A percentile compares a stretch with the other conserved stretches of the same genome.
These are phyloP conservation scores for Lycium ferocissimum DNA, from an alignment of 257 asterid genomes.

Conservation along the genomic window DNA sequence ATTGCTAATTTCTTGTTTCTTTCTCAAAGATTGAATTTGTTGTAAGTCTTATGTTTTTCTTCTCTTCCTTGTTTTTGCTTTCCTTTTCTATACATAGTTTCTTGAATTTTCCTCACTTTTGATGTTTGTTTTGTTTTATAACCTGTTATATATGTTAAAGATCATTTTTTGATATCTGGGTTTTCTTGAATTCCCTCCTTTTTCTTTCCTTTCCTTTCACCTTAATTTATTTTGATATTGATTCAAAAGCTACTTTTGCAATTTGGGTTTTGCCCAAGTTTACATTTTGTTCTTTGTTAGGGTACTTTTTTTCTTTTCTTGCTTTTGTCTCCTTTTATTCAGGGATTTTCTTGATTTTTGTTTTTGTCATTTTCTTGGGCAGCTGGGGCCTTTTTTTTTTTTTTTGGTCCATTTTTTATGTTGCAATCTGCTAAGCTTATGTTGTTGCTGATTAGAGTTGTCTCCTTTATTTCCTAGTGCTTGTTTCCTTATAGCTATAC, in stretches of 20 bases:
- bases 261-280: neutral
- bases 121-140: constrained; percentile 29
- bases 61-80: constrained; percentile 24
- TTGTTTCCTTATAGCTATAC: constrained; percentile 28
- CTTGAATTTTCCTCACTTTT: constrained; percentile 40
- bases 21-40: constrained; percentile 40
- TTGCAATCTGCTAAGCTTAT: constrained; percentile 12
- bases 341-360: neutral
- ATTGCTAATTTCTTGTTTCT: neutral
- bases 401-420: neutral
- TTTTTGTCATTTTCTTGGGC: neutral
- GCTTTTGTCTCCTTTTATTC: constrained; percentile 4
- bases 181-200: constrained; percentile 27
- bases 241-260: neutral
- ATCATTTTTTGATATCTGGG: constrained; percentile 50
- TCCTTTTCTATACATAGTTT: constrained; percentile 46
- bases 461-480: constrained; percentile 25
- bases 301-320: constrained; percentile 14
- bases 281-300: constrained; percentile 28
- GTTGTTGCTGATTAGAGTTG: neutral
- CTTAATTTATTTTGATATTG: neutral
- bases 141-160: constrained; percentile 34
- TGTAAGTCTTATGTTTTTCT: constrained; percentile 68
- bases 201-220: constrained; percentile 23
- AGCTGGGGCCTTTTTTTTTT: neutral